Evolutionary conservation across 306 rosid genomes (phyloP), one percentile per base, ranked within the genome.

Genomic region (Rosa lucieae): DNA sequence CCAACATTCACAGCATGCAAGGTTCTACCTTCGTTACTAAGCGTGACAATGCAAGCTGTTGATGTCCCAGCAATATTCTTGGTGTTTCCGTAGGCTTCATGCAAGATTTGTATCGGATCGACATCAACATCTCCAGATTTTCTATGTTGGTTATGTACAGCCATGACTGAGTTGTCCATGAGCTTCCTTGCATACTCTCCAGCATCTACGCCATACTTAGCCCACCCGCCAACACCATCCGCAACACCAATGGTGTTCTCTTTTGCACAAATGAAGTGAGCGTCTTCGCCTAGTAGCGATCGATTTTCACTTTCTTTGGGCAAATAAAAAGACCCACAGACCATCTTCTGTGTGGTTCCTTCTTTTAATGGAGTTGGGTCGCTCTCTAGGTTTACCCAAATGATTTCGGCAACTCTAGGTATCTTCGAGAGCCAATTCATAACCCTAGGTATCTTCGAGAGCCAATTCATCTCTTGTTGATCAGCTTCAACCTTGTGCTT

Each of bases 141-240:
- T 21, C 32, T 29, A 46, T 53, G 26, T 10, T 48, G 66, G 8
- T 75, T 59, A 2, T 39, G 72, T 49, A 74, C 40, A 11, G 67
- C 8, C 5, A n/a, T 9, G 72, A 18, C 47, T 7, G 78, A 47
- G 65, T 66, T 48, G 42, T 6, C 0, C 78, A 73, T 79, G 78
- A 72, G 74, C 35, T 23, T 8, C 20, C n/a, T 49, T 10, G 82
- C 82, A 39, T 73, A 79, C 73, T 63, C 42, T 15, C 82, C 58
- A 1, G 78, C 52, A 20, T 72, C 82, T 1, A 73, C 43, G 44
- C 82, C 82, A 2, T 13, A 1, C 11, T 5, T 2, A 21, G 73
- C 73, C 78, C 67, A 61, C 67, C 78, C 56, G 13, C 82, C 72
- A 1, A 48, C 77, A 9, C 82, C 78, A 11, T 79, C 78, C 3